These are phyloP conservation scores for Globisporangium solare DNA, from an alignment of 352 stramenopile species.

Conservation along the genomic window DNA sequence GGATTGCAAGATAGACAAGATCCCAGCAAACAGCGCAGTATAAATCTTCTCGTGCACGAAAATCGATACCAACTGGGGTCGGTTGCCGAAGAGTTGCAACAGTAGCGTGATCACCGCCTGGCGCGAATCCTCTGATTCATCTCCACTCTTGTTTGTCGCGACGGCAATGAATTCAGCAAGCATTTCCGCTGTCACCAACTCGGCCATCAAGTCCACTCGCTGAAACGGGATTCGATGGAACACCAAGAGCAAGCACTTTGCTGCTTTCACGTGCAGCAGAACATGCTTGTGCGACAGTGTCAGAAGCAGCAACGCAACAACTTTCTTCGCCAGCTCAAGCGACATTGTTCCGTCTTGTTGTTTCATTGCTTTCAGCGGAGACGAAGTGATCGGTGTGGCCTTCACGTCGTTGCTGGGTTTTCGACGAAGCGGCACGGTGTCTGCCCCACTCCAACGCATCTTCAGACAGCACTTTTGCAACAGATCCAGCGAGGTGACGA, in stretches of 20 bases:
- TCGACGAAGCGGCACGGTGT: not conserved
- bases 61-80: conserved; percentile 39
- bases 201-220: conserved; percentile 21
- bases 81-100: conserved; percentile 63
- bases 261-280: conserved; percentile 52
- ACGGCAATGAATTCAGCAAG: conserved; percentile 53
- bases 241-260: conserved; percentile 64
- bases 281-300: conserved; percentile 55
- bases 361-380: conserved; percentile 13
- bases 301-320: conserved; percentile 40
- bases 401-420: conserved; percentile 1
- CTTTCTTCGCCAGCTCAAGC: conserved; percentile 33
- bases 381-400: conserved; percentile 1
- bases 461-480: conserved; percentile 72
- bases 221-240: conserved; percentile 42
- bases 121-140: conserved; percentile 68
- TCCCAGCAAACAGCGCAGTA: conserved; percentile 41
- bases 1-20: conserved; percentile 38
- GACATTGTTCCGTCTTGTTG: conserved; percentile 25
- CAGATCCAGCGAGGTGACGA: conserved; percentile 56
- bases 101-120: conserved; percentile 60
- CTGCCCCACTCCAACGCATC: conserved; percentile 42
- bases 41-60: conserved; percentile 66
- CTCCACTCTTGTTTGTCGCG: conserved; percentile 33
- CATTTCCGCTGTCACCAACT: conserved; percentile 44